Conservation (phyloP, 306 rosid genomes). For the Aeschynomene evenia region DNA sequence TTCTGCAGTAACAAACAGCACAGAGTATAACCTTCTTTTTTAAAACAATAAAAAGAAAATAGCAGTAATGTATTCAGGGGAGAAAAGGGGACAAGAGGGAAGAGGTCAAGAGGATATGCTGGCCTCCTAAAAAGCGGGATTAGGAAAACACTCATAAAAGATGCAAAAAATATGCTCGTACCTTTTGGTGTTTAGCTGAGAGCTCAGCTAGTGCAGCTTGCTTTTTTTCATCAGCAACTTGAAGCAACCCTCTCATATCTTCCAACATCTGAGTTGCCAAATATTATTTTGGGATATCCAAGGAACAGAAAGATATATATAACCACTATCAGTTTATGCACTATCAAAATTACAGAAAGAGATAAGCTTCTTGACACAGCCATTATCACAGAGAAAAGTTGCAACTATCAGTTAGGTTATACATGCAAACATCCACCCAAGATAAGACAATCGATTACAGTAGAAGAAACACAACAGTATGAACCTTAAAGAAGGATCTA, state of each 20-base stretch:
- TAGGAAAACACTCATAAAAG: constrained; percentile 18
- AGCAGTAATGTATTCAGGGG: not conserved
- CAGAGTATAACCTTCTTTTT: constrained; percentile 6
- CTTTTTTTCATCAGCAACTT: constrained; percentile 87
- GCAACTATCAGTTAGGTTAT: not conserved
- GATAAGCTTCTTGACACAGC: not conserved
- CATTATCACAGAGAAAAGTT: constrained; percentile 2
- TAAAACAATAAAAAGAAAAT: not conserved
- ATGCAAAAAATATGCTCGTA: constrained; percentile 31
- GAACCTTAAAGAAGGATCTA: not conserved
- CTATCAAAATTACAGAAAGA: constrained; percentile 13
- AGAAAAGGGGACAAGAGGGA: not conserved
- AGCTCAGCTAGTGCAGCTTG: constrained; percentile 85
- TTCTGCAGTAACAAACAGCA: constrained; percentile 51
- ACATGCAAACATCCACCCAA: constrained; percentile 28
- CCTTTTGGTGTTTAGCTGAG: constrained; percentile 93
- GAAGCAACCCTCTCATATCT: constrained; percentile 73
- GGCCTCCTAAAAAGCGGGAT: constrained; percentile 8
- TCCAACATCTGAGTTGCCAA: constrained; percentile 69
- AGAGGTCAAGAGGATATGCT: not conserved
- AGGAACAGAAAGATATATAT: constrained; percentile 17
- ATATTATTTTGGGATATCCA: constrained; percentile 32
- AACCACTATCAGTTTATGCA: not conserved
- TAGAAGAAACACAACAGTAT: not conserved
- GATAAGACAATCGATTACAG: constrained; percentile 15